Percentiles rank a stretch among this genome's conserved stretches.
These are phyloP conservation scores for Saccharomyces kudriavzevii DNA, from an alignment of 805 yeast genomes.

Conservation along the genomic window DNA sequence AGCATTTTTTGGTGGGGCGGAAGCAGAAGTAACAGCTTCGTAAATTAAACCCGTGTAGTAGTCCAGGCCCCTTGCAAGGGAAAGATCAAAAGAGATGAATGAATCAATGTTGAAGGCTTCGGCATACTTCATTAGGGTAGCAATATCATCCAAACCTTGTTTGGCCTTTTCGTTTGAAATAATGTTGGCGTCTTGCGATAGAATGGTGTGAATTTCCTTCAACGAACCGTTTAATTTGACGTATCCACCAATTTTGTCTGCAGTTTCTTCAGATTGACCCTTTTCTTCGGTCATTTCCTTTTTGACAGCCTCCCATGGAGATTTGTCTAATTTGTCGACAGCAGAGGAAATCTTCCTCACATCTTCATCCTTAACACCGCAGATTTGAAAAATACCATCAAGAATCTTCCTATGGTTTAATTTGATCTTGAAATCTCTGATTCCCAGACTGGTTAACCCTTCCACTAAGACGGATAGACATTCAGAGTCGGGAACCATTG, in stretches of 20 bases:
- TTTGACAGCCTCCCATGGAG: constrained; percentile 91
- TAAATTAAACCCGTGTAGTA: constrained; percentile 95
- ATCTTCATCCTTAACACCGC: constrained; percentile 92
- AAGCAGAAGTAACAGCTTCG: constrained; percentile 90
- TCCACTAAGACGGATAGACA: constrained; percentile 71
- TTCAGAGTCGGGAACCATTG: constrained; percentile 97
- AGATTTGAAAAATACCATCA: constrained; percentile 90
- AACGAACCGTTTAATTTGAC: constrained; percentile 80
- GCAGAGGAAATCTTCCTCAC: constrained; percentile 91
- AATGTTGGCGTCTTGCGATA: constrained; percentile 52
- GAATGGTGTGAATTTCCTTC: constrained; percentile 47
- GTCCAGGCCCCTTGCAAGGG: constrained; percentile 94
- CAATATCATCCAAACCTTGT: constrained; percentile 76
- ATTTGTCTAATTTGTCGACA: constrained; percentile 91
- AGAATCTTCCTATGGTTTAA: constrained; percentile 90
- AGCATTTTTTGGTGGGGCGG: constrained; percentile 90
- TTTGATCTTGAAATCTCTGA: constrained; percentile 82
- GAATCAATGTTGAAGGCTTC: constrained; percentile 72
- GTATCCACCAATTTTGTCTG: constrained; percentile 85
- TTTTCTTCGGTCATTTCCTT: constrained; percentile 89
- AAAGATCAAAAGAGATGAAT: constrained; percentile 77
- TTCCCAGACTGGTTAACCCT: constrained; percentile 77
- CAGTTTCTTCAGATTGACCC: constrained; percentile 83
- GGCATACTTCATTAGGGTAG: constrained; percentile 60
- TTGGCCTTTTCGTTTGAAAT: constrained; percentile 63